These are phyloP conservation scores for Pleurostoma richardsiae DNA, from an alignment of 2,329 filamentous ascomycete species.

Conservation along the genomic window DNA sequence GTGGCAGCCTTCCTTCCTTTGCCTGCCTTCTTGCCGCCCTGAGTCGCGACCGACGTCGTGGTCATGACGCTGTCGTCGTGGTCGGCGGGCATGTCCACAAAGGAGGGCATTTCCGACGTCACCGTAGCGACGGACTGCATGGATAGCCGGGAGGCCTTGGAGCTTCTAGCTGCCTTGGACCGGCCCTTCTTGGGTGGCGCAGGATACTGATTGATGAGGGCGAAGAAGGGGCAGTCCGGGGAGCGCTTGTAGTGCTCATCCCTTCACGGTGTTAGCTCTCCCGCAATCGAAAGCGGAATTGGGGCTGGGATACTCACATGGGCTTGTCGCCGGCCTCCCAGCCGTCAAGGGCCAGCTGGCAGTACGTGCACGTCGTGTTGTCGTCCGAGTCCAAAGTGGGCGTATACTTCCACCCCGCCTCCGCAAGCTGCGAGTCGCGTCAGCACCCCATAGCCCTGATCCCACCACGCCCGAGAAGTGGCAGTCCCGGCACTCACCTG, in stretches of 20 bases:
- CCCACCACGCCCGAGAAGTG: no score
- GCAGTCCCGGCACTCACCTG: constrained; percentile 52
- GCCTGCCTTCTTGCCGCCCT: constrained; percentile 41
- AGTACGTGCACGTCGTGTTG: constrained; percentile 88
- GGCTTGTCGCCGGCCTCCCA: constrained; percentile 95
- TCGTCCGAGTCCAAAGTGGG: constrained; percentile 80
- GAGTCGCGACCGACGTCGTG: constrained; percentile 39
- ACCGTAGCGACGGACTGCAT: constrained; percentile 49
- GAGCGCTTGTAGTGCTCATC: constrained; percentile 82
- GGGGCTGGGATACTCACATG: constrained; percentile 47
- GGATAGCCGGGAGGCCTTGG: constrained; percentile 65
- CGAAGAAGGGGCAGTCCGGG: constrained; percentile 78
- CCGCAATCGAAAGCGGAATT: no score
- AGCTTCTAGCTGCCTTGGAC: constrained; percentile 52
- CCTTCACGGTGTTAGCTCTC: constrained; percentile 32
- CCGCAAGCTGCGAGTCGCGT: constrained; percentile 62
- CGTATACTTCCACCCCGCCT: constrained; percentile 92
- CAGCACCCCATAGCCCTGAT: neutral
- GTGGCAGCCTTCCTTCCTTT: constrained; percentile 52
- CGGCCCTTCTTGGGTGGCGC: constrained; percentile 49
- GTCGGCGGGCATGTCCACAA: constrained; percentile 41
- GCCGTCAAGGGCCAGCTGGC: constrained; percentile 80
- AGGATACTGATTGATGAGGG: constrained; percentile 54
- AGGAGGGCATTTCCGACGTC: constrained; percentile 42
- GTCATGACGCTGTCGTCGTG: constrained; percentile 57